A percentile compares a stretch with the other conserved stretches of the same genome.
Conservation (phyloP, 441 rosid species). For the Adansonia gregorii region DNA sequence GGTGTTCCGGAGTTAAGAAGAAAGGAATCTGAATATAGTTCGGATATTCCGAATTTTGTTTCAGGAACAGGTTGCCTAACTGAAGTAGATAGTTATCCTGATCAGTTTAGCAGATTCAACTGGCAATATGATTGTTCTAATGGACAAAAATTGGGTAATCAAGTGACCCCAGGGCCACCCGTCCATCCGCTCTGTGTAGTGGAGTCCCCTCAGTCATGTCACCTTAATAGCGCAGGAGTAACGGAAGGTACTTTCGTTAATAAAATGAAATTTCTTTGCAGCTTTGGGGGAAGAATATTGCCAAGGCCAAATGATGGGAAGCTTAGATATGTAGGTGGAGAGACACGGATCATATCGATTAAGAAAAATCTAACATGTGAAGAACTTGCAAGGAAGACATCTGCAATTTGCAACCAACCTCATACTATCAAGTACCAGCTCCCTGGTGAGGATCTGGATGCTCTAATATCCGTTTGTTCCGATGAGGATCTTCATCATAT, state of each 20-base stretch:
- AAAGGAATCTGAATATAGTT: constrained; percentile 35
- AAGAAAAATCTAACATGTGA: constrained; percentile 44
- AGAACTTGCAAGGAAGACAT: constrained; percentile 53
- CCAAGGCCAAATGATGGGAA: constrained; percentile 64
- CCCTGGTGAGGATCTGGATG: constrained; percentile 73
- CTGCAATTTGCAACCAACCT: constrained; percentile 50
- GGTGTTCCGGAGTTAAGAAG: constrained; percentile 43
- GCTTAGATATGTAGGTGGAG: constrained; percentile 69
- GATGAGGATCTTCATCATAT: constrained; percentile 65
- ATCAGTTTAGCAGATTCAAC: constrained; percentile 29
- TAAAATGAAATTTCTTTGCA: constrained; percentile 63
- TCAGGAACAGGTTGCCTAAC: constrained; percentile 25
- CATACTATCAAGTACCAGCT: constrained; percentile 66
- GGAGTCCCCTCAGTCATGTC: constrained; percentile 50
- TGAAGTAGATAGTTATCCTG: constrained; percentile 36
- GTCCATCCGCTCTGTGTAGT: constrained; percentile 23
- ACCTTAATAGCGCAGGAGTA: constrained; percentile 38
- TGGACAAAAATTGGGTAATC: constrained; percentile 29
- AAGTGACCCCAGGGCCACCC: constrained; percentile 16
- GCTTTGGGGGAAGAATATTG: constrained; percentile 65
- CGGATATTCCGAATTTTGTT: constrained; percentile 46
- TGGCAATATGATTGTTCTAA: constrained; percentile 34
- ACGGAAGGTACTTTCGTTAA: constrained; percentile 37
- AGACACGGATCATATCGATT: constrained; percentile 58
- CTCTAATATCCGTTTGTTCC: constrained; percentile 58